Percentiles rank a stretch among this genome's conserved stretches.
These are phyloP conservation scores for Corchorus olitorius DNA, from an alignment of 345 rosid species.

Conservation along the genomic window DNA sequence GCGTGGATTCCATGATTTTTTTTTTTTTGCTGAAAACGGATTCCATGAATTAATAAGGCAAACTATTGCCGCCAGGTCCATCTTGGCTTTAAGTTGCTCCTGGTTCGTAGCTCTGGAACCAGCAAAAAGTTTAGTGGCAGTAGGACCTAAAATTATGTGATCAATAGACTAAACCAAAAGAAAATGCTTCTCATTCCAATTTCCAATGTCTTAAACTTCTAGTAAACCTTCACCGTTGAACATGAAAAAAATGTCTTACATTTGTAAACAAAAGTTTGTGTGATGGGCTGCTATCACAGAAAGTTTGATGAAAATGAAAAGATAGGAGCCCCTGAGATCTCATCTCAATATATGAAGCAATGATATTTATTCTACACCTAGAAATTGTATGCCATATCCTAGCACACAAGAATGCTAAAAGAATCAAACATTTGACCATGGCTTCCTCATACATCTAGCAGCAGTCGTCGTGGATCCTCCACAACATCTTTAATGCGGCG, in stretches of 20 bases:
- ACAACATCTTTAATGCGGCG: conserved; percentile 83
- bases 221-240: too few relatives aligned
- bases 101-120: not conserved
- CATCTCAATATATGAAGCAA: not conserved
- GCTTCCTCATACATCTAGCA: conserved; percentile 7
- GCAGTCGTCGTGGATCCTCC: conserved; percentile 78
- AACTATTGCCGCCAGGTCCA: not conserved
- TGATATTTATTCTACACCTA: conserved; percentile 13
- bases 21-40: too few relatives aligned
- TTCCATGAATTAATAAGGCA: too few relatives aligned
- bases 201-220: too few relatives aligned
- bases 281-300: not conserved
- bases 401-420: not conserved
- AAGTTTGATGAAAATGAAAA: not conserved
- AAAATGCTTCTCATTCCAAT: too few relatives aligned
- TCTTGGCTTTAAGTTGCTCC: not conserved
- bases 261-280: not conserved
- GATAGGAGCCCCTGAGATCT: not conserved
- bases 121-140: not conserved
- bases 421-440: not conserved
- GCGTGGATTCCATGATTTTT: conserved; percentile 11
- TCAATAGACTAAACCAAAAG: not conserved
- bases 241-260: not conserved
- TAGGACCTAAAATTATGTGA: not conserved
- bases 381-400: not conserved